Conservation (phyloP, 2,329 filamentous ascomycete genomes). For the Phoma sp. region DNA sequence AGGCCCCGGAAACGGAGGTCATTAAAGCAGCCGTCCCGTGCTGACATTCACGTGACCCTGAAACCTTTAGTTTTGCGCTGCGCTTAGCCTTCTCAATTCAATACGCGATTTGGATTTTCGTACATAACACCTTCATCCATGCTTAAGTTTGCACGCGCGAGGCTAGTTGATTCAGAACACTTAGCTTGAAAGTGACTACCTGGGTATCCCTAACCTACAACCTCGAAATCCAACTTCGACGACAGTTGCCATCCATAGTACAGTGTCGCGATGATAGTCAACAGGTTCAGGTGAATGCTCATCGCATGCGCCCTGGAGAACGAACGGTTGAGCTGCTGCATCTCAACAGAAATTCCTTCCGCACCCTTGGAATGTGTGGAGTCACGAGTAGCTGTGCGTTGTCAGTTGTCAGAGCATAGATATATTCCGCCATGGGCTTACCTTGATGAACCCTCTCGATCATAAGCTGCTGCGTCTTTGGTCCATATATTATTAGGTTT, state of each 20-base stretch:
- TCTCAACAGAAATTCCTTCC: constrained; percentile 20
- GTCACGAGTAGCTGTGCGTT: constrained; percentile 26
- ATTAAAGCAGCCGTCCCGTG: constrained; percentile 4
- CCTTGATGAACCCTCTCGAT: constrained; percentile 45
- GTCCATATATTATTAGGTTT: constrained; percentile 49
- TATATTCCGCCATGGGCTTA: constrained; percentile 7
- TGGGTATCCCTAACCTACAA: neutral
- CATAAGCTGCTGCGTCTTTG: constrained; percentile 44
- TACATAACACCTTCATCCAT: neutral
- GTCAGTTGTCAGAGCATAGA: neutral
- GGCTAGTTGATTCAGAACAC: neutral
- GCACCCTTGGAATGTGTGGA: constrained; percentile 4
- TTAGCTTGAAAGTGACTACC: too few relatives aligned
- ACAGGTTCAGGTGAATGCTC: constrained; percentile 54
- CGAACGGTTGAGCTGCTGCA: constrained; percentile 37
- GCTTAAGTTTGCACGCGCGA: neutral
- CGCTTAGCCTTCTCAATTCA: neutral
- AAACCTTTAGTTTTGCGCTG: neutral
- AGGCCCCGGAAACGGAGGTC: constrained; percentile 3
- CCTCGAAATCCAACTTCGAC: constrained; percentile 20
- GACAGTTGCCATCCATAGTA: constrained; percentile 38
- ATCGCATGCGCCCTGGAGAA: constrained; percentile 52
- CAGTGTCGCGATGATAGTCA: constrained; percentile 44
- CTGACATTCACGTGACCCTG: neutral
- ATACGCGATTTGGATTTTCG: neutral